Conservation (phyloP, 768 basidiomycete genomes). For the Phallus indusiatus region DNA sequence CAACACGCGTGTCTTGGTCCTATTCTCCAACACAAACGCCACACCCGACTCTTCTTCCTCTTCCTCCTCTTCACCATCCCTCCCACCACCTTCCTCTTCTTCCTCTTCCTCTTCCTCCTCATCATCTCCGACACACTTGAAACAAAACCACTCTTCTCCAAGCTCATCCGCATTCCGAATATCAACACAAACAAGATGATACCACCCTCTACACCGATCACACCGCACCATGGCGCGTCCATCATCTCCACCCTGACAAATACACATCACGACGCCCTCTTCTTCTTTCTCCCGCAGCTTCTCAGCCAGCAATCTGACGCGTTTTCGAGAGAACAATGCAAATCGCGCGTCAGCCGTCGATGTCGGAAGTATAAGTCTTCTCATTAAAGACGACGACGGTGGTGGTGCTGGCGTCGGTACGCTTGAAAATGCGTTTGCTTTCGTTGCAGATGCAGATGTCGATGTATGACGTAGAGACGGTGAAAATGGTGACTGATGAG, state of each 20-base stretch:
- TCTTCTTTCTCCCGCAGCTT: slow-evolving; percentile 35
- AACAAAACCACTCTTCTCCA: slow-evolving; percentile 72
- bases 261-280: slow-evolving; percentile 48
- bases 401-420: slow-evolving; percentile 13
- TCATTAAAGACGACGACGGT: slow-evolving; percentile 17
- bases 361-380: slow-evolving; percentile 32
- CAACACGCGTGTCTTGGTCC: background rate
- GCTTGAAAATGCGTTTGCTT: slow-evolving; percentile 14
- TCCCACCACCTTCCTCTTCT: background rate
- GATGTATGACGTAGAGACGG: slow-evolving; percentile 35
- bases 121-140: slow-evolving; percentile 27
- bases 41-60: background rate
- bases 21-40: background rate
- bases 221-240: slow-evolving; percentile 76
- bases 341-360: slow-evolving; percentile 70
- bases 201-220: slow-evolving; percentile 73
- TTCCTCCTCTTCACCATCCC: background rate
- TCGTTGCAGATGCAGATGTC: slow-evolving; percentile 8
- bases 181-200: slow-evolving; percentile 73
- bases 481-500: slow-evolving; percentile 19
- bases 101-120: slow-evolving; percentile 24
- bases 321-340: slow-evolving; percentile 64
- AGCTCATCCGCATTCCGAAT: slow-evolving; percentile 54
- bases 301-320: slow-evolving; percentile 50
- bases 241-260: slow-evolving; percentile 59